Base-by-base conservation (phyloP, 2,329 filamentous ascomycete species). In the Fusarium multiceps region DNA sequence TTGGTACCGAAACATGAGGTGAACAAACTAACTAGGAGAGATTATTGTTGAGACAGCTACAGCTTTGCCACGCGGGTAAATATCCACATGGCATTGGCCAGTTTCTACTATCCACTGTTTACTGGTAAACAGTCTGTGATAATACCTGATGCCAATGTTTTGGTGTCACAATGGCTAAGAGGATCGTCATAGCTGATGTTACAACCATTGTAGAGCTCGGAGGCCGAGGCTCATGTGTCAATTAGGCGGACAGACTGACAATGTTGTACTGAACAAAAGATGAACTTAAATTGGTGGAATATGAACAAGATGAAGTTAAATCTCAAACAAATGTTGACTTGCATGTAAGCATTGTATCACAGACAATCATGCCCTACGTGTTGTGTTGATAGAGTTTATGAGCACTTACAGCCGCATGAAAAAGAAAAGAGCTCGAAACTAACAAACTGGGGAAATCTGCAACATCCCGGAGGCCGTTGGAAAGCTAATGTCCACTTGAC, bases 161-260 rank as follows among this genome's bases (percentile, higher is more conserved):
- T 25, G n/a, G 49, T 56, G 58, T 64, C 42, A 68, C 63, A 71
- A 50, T 54, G 64, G 58, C 43, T 47, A 48, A 63, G n/a, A 55
- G 37, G 42, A 40, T 41, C 47, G 47, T 53, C 30, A 53, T 42
- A 47, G 40, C 32, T 55, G 25, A 53, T 49, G 66, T 67, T 55
- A 42, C 53, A 70, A 46, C 25, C 25, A 18, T n/a, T 58, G 30
- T 57, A 8, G 56, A 66, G 53, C 40, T 46, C 48, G 45, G 56
- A 41, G 16, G 14, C 54, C 55, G 30, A 60, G 40, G 27, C 20
- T 25, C 21, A 58, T 13, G 59, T 48, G 18, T 42, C 30, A 20
- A 37, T 37, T 23, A 32, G 25, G 20, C 28, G 28, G n/a, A 55
- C 37, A 27, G 21, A 21, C 10, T 47, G 34, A 37, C 23, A 20